Base-by-base conservation (phyloP, 2,329 filamentous ascomycete species). In the Ophiostoma perfectum region DNA sequence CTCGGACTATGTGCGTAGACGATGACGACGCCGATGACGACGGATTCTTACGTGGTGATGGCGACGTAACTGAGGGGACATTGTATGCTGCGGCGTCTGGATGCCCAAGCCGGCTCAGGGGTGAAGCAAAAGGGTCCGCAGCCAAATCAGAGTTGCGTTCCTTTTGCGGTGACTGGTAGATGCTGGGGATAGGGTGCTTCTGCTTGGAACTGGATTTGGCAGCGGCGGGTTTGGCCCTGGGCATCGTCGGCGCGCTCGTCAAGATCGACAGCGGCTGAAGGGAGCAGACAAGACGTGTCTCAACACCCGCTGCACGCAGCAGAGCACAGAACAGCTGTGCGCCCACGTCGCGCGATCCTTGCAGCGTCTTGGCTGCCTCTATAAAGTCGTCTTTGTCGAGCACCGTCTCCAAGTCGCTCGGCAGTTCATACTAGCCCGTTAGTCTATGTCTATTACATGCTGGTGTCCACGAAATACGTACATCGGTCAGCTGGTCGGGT, bases 301-400 rank as follows among this genome's bases (percentile, higher is more conserved):
- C 87, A 6, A 98, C 87, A 2, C 92, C 93, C n/a, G 85, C 87
- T n/a, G 88, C 86, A 18, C 95, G 88, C 4, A 99, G 82, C 44
- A 98, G 78, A 2, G 93, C 90, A 76, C 95, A 98, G 74, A 96
- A 97, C 0, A 99, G 78, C 76, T 98, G 93, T 1, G 92, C 91
- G 0, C 93, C 95, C 9, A 96, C 83, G 76, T 99, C 95, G 72
- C 93, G 87, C 8, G 94, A 98, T 0, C 94, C 96, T 72, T 88
- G 81, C 18, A 96, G 78, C 5, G 80, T 85, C 70, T 81, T 83
- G 0, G 93, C 92, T 42, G 90, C 88, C 49, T 82, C 81, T 4
- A 84, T 82, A 73, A 98, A 98, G 72, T 96, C 92, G 0, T 82
- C 79, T 69, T 85, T 88, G 41, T 92, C 90, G 65, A 90, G 78